Base-by-base conservation (phyloP, 768 basidiomycete genomes). In the Panaeolus papilionaceus region DNA sequence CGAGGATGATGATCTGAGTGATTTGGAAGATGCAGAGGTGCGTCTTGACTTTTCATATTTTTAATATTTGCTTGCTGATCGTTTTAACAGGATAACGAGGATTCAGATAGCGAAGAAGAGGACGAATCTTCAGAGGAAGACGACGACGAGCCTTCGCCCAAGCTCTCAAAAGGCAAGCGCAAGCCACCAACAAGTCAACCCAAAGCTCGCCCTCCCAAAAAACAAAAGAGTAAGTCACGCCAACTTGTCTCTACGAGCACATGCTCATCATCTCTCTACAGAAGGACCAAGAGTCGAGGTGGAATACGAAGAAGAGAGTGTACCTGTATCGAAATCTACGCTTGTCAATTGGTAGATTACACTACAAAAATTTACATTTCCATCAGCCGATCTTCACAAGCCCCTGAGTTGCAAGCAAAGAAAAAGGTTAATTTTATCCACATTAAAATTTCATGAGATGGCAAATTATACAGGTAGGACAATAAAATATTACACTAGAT, bases 251-350 rank as follows among this genome's bases (percentile, higher is more conserved):
- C 23, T 38, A 61, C 62, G 47, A 12, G 16, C 38, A 38, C 33
- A 66, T 28, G 64, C 63, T 63, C 37, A 68, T 28, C 61, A 54
- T 66, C 51, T 63, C 47, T 54, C 45, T 68, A 10, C 76, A 91
- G 90, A 84, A 73, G 92, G 90, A 20, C 91, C 95, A 14, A 84
- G 91, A 70, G 91, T 99, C 74, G 94, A 98, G 77, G 91, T 99
- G 73, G 97, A 98, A 79, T 98, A 98, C 88, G 96, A 99, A 78
- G 89, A 94, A 76, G 96, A 98, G 81, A 89, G 84, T 70, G 76
- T 87, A 63, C 86, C 87, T 47, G 78, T 89, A 54, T 82, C 82
- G 42, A 85, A 83, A 70, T 85, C 85, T 47, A 79, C 80, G 14
- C 75, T 88, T 69, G 82, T 85, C 49, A 84, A 83, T 70, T 88